Percentiles rank a stretch among this genome's conserved stretches.
Conservation (phyloP, 441 rosid genomes). For the Erodium moschatum region DNA sequence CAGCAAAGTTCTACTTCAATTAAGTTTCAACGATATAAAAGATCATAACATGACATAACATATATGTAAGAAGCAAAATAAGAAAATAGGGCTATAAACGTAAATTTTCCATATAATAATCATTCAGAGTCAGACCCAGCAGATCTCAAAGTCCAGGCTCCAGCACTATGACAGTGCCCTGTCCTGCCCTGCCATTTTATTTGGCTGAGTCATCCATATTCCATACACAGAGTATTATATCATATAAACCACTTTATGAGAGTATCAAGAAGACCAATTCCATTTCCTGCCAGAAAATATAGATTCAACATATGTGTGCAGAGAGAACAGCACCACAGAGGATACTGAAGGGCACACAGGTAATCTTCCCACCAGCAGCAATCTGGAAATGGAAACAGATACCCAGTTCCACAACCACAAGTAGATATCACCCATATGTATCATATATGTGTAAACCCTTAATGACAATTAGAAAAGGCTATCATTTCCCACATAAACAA, state of each 20-base stretch:
- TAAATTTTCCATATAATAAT: not conserved
- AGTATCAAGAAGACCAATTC: not conserved
- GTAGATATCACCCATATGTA: not conserved
- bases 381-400: not conserved
- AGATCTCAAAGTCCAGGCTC: not conserved
- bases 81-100: not conserved
- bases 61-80: not conserved
- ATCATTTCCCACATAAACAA: not conserved
- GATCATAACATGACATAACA: not conserved
- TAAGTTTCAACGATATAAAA: not conserved
- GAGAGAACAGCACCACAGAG: too few relatives aligned
- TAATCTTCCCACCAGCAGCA: too few relatives aligned
- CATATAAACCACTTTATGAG: not conserved
- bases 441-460: not conserved
- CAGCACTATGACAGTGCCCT: not conserved
- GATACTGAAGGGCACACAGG: too few relatives aligned
- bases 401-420: not conserved
- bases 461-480: not conserved
- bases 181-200: not conserved
- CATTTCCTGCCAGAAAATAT: not conserved
- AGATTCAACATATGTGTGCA: too few relatives aligned
- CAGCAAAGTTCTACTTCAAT: too few relatives aligned
- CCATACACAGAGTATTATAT: not conserved
- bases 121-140: not conserved
- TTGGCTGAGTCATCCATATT: not conserved